Conservation (phyloP, 768 basidiomycete genomes). For the Trametes sanguinea region DNA sequence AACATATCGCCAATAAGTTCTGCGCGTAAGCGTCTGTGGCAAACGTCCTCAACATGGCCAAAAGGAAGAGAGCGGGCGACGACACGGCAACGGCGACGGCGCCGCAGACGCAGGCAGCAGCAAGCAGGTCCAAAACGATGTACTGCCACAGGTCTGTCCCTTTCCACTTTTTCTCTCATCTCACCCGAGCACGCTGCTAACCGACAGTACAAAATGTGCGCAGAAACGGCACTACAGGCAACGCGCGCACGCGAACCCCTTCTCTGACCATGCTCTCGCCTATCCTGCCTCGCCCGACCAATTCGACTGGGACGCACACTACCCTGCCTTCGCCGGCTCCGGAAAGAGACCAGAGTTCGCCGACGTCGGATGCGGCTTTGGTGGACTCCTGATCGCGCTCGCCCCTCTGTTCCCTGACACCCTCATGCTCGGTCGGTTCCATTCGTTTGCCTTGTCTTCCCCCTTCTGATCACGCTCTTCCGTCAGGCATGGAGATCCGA, state of each 20-base stretch:
- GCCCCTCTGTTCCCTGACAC: slow-evolving; percentile 90
- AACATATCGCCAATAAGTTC: background rate
- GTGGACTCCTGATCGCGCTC: slow-evolving; percentile 86
- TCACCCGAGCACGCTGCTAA: background rate
- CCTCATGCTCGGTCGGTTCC: slow-evolving; percentile 82
- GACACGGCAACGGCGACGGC: background rate
- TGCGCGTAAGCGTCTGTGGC: background rate
- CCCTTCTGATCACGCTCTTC: slow-evolving; percentile 4
- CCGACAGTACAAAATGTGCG: background rate
- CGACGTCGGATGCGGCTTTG: slow-evolving; percentile 97
- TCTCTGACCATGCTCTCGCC: slow-evolving; percentile 84
- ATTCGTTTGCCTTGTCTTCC: background rate
- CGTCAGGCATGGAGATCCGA: slow-evolving; percentile 92
- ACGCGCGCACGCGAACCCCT: slow-evolving; percentile 83
- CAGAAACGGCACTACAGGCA: slow-evolving; percentile 87
- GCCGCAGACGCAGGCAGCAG: background rate
- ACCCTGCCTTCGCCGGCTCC: slow-evolving; percentile 63
- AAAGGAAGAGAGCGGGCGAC: slow-evolving; percentile 31
- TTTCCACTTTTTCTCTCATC: background rate
- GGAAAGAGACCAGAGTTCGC: slow-evolving; percentile 86
- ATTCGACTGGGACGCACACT: slow-evolving; percentile 85
- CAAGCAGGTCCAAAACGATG: slow-evolving; percentile 22
- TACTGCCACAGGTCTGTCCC: slow-evolving; percentile 36
- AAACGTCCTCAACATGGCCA: slow-evolving; percentile 26
- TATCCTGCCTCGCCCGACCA: slow-evolving; percentile 77